A percentile compares a stretch with the other conserved stretches of the same genome.
These are phyloP conservation scores for Adansonia grandidieri DNA, from an alignment of 441 rosid species.

Conservation along the genomic window DNA sequence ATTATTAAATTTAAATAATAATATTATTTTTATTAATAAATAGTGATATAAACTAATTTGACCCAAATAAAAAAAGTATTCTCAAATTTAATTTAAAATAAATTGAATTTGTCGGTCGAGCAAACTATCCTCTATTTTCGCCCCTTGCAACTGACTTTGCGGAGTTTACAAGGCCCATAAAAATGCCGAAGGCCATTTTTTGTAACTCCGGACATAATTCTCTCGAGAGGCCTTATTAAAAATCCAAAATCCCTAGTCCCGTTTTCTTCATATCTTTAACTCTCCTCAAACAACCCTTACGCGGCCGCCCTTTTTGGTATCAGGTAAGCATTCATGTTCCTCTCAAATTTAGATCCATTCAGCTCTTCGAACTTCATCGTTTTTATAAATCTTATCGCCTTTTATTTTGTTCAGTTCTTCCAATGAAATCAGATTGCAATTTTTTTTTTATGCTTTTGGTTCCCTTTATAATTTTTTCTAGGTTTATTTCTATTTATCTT, in stretches of 20 bases:
- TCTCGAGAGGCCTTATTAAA: background rate
- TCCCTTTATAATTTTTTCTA: background rate
- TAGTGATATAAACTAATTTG: no score
- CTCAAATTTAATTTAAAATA: no score
- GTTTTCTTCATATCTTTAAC: background rate
- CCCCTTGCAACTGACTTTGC: no score
- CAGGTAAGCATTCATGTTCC: background rate
- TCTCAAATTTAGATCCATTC: slow-evolving; percentile 6
- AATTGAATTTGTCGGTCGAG: no score
- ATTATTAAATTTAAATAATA: no score
- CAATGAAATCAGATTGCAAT: background rate
- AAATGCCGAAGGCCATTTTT: background rate
- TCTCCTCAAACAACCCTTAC: background rate
- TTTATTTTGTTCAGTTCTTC: background rate
- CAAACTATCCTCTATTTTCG: no score
- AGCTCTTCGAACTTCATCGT: background rate
- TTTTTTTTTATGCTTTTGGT: background rate
- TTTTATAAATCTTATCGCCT: background rate
- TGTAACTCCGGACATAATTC: background rate
- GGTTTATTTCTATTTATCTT: background rate
- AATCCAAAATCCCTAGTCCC: background rate
- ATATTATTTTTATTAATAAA: no score
- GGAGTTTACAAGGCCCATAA: background rate
- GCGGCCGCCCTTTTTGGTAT: slow-evolving; percentile 7
- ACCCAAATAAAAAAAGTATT: no score